Evolutionary conservation across 2,329 filamentous ascomycete genomes (phyloP), one percentile per base, ranked within the genome.

Genomic region (Periconia sp.): DNA sequence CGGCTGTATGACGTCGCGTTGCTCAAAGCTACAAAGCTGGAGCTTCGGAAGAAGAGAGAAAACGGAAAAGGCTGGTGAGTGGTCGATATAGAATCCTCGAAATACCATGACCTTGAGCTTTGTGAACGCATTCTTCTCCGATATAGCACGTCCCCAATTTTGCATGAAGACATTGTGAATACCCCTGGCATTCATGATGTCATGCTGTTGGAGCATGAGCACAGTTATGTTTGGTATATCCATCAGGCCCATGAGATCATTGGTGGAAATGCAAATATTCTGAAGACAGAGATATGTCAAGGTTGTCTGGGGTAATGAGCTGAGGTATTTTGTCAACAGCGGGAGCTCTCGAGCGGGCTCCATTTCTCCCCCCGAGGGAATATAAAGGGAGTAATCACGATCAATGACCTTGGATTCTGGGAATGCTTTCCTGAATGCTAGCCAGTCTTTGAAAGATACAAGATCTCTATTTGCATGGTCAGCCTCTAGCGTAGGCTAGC

Each of bases 271-370:
- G 9, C 37, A 18, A 14, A 58, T 45, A 13, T 53, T 43, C 5
- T 46, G 55, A 2, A 69, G 52, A 18, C 57, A 59, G 23, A 69
- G 61, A 20, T 63, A 58, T 5, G 63, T 59, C 15, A 65, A n/a
- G 15, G 52, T 52, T 43, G 52, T 41, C 19, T 50, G 41, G 1
- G 63, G 51, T 14, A 66, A 55, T 11, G 49, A 57, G 9, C 30
- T 31, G 6, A 69, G 45, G 7, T 59, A 55, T 11, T 50, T 42
- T 10, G 47, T 30, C 5, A 69, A 56, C 11, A 60, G 56, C 9
- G 55, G 52, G 6, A 63, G 52, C 43, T 61, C 50, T 11, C 20
- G 9, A n/a, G 50, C 17, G 31, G 7, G 9, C 11, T n/a, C 33
- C 13, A 6, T 5, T 37, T 5, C 3, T 37, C 23, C 23, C 5